phyloP scores from a whole-genome alignment of 768 basidiomycete genomes.

The Leccinum subtestaceum region DNA sequence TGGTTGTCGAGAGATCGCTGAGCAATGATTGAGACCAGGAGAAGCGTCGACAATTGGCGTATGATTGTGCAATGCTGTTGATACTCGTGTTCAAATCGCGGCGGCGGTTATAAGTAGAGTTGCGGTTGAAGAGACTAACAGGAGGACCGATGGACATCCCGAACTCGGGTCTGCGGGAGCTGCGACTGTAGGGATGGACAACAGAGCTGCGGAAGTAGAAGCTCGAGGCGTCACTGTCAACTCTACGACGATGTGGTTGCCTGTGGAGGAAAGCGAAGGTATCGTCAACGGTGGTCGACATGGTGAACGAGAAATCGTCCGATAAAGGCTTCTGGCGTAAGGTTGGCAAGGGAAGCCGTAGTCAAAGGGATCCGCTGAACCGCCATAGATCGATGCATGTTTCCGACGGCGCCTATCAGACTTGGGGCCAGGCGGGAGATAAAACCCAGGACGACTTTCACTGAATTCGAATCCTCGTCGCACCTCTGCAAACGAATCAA shows the following conservation, averaged over 20 bases:
- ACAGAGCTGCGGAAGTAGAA: slow-evolving; percentile 57
- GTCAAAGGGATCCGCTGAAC: slow-evolving; percentile 70
- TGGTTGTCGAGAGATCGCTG: too few species aligned
- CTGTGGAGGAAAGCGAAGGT: slow-evolving; percentile 63
- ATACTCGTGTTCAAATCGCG: slow-evolving; percentile 58
- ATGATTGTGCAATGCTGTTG: too few species aligned
- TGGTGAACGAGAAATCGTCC: slow-evolving; percentile 56
- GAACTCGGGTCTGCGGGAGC: slow-evolving; percentile 63
- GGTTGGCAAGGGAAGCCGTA: slow-evolving; percentile 51
- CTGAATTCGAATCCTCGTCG: too few species aligned
- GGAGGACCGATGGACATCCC: slow-evolving; percentile 62
- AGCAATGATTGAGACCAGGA: too few species aligned
- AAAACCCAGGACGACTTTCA: too few species aligned
- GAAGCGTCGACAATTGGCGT: too few species aligned
- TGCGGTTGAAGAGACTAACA: slow-evolving; percentile 69
- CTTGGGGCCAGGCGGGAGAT: too few species aligned
- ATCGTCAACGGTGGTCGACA: slow-evolving; percentile 58
- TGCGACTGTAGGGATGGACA: slow-evolving; percentile 39
- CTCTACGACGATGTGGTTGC: slow-evolving; percentile 45
- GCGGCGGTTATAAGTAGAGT: slow-evolving; percentile 49
- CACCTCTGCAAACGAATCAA: too few species aligned
- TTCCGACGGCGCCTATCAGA: too few species aligned
- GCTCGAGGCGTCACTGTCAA: slow-evolving; percentile 75
- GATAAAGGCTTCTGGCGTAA: slow-evolving; percentile 53
- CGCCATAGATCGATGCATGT: slow-evolving; percentile 28